Evolutionary conservation across 768 basidiomycete genomes (phyloP), one percentile per base, ranked within the genome.

Genomic region (Boletus rubropictus): DNA sequence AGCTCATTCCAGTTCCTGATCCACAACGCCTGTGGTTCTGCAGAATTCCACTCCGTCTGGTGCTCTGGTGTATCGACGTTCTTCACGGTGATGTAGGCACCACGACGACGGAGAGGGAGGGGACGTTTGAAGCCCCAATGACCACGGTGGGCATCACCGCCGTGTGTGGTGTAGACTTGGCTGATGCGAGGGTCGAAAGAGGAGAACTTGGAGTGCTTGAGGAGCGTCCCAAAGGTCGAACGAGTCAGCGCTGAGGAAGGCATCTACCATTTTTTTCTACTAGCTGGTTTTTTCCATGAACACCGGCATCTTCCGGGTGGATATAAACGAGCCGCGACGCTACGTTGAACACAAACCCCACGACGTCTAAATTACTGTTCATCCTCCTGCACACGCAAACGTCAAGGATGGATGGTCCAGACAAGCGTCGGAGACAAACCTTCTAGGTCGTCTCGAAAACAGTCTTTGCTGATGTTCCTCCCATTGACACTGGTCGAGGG

Each of bases 391-490:
- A 56, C 61, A 59, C 46, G 57, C 58, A 52, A 60, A 58, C 58
- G 51, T 55, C 62, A 80, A 70, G 83, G 77, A 79, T 73, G 76
- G 81, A 82, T 69, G 77, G 86, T 83, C 86, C 86, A 89, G 86
- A 89, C 87, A 89, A 84, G 74, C 78, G 86, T 86, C 83, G 84
- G 64, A 88, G 85, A 89, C 44, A 41, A 65, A 63, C 4, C 12
- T 21, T 10, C 7, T 71, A n/a, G 47, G 66, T 42, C 58, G 62
- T 72, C 84, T 86, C 85, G 78, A 89, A 90, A 89, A 90, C 88
- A 89, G 77, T 89, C 86, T 82, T 78, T 81, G 87, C 88, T 81
- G 88, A 77, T 72, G 86, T 78, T 81, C 73, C 77, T 90, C 88
- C 88, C 88, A 62, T 66, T 78, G 88, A 88, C 88, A 62, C 66